Base-by-base conservation (phyloP, 805 yeast species). In the Nakazawaea laoshanensis region DNA sequence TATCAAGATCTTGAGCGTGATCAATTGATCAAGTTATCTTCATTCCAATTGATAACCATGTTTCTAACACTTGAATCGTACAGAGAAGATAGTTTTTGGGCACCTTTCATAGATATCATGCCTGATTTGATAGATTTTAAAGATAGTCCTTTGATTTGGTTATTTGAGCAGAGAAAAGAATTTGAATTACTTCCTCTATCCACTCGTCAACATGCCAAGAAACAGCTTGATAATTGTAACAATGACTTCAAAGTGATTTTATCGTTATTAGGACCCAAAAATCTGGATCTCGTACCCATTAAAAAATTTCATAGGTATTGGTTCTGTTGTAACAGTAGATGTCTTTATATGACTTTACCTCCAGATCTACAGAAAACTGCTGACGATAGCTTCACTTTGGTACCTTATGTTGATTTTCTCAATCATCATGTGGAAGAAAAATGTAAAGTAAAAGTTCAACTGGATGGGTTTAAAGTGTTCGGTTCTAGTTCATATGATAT, bases 261-360 rank as follows among this genome's bases (percentile, higher is more conserved):
- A 0, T 41, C 50, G 0, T 38, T 64, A 6, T 18, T 53, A 2
- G 11, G 21, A 3, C 3, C 21, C 7, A 20, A 24, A 16, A 35
- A 53, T 3, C 34, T 41, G 5, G 43, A 49, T 4, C 44, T 47
- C 26, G 6, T 24, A 7, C 26, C 8, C 13, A 10, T 12, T 27
- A 14, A 27, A 12, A n/a, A 17, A 12, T 36, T 36, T 15, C 17
- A 21, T n/a, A 21, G 35, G 19, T 36, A 19, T 13, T 89, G 95
- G 94, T 65, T 83, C 46, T 77, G 89, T 46, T 83, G 88, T 36
- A 89, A 92, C 50, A 80, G 96, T 2, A 77, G 98, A 57, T 89
- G 97, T 52, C 61, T 89, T 5, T 88, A 86, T 51, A 77, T 79
- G 77, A 66, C 70, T 3, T 55, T 84, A 2, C 77, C 82, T 1